Percentiles rank a stretch among this genome's conserved stretches.
These are phyloP conservation scores for Zoysia matrella DNA, from an alignment of 202 grass and related monocot genomes.

Conservation along the genomic window DNA sequence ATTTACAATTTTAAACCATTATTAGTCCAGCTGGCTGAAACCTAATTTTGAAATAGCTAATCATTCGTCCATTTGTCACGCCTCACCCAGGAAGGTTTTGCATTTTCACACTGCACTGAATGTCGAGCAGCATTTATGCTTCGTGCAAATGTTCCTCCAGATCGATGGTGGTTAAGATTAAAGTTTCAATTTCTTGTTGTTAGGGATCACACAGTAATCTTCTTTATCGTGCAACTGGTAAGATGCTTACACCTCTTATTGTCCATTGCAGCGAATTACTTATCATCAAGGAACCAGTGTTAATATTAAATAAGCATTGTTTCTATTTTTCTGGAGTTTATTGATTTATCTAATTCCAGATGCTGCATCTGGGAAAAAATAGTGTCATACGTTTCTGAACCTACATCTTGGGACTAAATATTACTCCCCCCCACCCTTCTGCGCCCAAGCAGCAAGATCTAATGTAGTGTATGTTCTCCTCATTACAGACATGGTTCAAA, in stretches of 20 bases:
- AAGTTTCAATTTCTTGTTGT: slow-evolving; percentile 93
- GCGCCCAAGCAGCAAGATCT: background rate
- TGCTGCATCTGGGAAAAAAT: background rate
- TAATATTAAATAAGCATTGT: background rate
- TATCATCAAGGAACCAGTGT: slow-evolving; percentile 5
- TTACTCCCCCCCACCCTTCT: background rate
- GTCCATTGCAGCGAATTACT: background rate
- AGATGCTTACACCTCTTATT: slow-evolving; percentile 36
- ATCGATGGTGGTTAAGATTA: slow-evolving; percentile 90
- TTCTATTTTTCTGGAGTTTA: slow-evolving; percentile 11
- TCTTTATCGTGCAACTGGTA: slow-evolving; percentile 93
- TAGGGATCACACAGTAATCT: slow-evolving; percentile 93
- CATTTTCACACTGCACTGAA: slow-evolving; percentile 98
- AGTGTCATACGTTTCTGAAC: background rate
- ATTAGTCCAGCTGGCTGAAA: slow-evolving; percentile 4
- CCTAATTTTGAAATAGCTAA: background rate
- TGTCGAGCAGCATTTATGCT: slow-evolving; percentile 89
- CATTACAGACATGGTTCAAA: no score
- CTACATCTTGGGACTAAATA: background rate
- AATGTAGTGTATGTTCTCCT: background rate
- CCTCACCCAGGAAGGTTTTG: slow-evolving; percentile 93
- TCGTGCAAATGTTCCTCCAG: slow-evolving; percentile 91
- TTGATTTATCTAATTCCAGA: slow-evolving; percentile 20
- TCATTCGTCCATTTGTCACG: background rate
- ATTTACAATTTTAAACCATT: slow-evolving; percentile 16